Percentiles rank a stretch among this genome's conserved stretches.
Evolutionary conservation across 2,329 filamentous ascomycete genomes (phyloP).

Genomic region (Epichloe gansuensis): DNA sequence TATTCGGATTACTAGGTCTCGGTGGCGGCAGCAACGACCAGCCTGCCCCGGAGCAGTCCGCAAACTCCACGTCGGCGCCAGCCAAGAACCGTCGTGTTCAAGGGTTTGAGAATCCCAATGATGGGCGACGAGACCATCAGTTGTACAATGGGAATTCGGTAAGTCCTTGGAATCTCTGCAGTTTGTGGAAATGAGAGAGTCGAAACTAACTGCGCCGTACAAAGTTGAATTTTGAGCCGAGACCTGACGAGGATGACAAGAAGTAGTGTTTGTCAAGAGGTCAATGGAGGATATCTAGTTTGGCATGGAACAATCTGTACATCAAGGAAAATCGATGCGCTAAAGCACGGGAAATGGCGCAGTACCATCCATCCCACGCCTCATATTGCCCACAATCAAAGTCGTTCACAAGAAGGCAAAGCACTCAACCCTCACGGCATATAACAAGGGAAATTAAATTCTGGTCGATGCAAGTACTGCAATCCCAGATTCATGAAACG

Average conservation of each 20-base stretch:
- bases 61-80: conserved; percentile 8
- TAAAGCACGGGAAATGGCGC: too few species aligned
- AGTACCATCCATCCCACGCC: too few species aligned
- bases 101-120: conserved; percentile 33
- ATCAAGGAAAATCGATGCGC: background rate
- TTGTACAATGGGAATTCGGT: conserved; percentile 90
- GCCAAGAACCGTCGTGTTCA: conserved; percentile 15
- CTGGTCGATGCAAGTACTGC: background rate
- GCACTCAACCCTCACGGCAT: too few species aligned
- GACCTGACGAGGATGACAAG: conserved; percentile 41
- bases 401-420: too few species aligned
- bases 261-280: background rate
- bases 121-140: conserved; percentile 48
- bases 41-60: background rate
- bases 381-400: too few species aligned
- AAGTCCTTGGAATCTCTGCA: conserved; percentile 17
- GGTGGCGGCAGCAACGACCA: conserved; percentile 1
- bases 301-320: background rate
- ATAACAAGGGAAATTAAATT: too few species aligned
- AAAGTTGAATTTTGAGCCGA: conserved; percentile 58
- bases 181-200: too few species aligned
- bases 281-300: background rate
- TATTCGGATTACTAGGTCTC: conserved; percentile 22
- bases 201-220: background rate
- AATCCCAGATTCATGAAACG: background rate